Base-by-base conservation (phyloP, 371 early-diverging fungal species). In the Mortierella sp. region DNA sequence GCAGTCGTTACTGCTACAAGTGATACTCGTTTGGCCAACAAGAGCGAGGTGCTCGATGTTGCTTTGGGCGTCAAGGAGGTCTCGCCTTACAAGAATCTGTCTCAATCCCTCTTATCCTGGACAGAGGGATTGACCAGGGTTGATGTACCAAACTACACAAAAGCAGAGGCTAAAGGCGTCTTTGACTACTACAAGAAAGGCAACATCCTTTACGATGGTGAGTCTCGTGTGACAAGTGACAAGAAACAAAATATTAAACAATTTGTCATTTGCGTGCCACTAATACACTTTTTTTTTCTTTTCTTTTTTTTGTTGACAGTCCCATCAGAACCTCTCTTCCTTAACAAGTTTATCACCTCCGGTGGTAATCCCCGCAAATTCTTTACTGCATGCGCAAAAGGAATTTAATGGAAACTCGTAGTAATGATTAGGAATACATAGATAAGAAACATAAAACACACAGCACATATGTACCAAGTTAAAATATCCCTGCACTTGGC, bases 351-450 rank as follows among this genome's bases (percentile, higher is more conserved):
- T 28, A 78, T 84, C 54, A 70, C 83, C 28, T 78, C 83, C 40
- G 73, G 70, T 55, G 84, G 83, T 45, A 84, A 84, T 73, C 84
- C 84, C 22, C 84, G 84, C 63, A 84, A 84, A 63, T 84, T 84
- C 75, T 84, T 83, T 66, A 83, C 77, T 69, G 75, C 76, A 6
- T 84, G 84, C 62, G 83, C 83, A 61, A 84, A 83, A 67, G 75
- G 77, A 32, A 70, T 84, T 61, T 84, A 76, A 66, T 1, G 47
- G 60, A 51, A 43, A n/a, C 12, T 20, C 14, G 20, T 5, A 39
- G 16, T 22, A 32, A 60, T 37, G 35, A 12, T 40, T 67, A 26
- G 30, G 65, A 22, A 65, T 30, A 35, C 65, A 65, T 52, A 65
- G 28, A 65, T 52, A 52, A 20, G 24, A 52, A 52, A 5, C 52